Base-by-base conservation (phyloP, 331 rosid genomes). In the Saraca asoca region DNA sequence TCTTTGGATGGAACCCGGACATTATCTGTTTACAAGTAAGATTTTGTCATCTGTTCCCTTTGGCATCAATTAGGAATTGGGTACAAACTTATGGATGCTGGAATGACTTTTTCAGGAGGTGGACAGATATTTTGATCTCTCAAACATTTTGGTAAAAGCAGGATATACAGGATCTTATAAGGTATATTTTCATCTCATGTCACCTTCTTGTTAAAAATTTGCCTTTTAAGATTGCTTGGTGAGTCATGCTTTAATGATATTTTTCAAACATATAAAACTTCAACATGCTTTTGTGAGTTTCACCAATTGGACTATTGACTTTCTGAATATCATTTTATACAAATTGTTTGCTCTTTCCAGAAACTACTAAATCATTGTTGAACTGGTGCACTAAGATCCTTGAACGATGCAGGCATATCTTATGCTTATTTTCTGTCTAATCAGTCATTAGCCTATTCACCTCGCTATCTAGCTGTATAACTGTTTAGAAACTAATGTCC, bases 21-120 rank as follows among this genome's bases (percentile, higher is more conserved):
- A 75, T 91, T 51, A 78, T 91, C 59, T 91, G 96, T 59, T 80
- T 91, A 76, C 98, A 91, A 75, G 96, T 88, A 73, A 74, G 80
- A 5, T 16, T 35, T 41, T 55, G 4, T 16, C 54, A 9, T 58
- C 34, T 53, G n/a, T 67, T 14, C 13, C 17, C n/a, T 43, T 19
- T 46, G 12, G 58, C 19, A 24, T 49, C 46, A 12, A 11, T 24
- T 42, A n/a, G 41, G 56, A 77, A 53, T 57, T 35, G 3, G 18
- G 55, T 39, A 34, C 10, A 13, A 48, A 59, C 69, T 64, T 57
- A 41, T 33, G 60, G 5, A 59, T 70, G 48, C 38, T 34, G 49
- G 14, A 58, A 61, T 69, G 57, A 45, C 64, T 8, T 65, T 50
- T 5, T 11, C 74, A 91, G 98, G 98, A 91, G 81, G 98, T 91